Conservation (phyloP, 176 grass and related monocot species). For the Cocos nucifera region DNA sequence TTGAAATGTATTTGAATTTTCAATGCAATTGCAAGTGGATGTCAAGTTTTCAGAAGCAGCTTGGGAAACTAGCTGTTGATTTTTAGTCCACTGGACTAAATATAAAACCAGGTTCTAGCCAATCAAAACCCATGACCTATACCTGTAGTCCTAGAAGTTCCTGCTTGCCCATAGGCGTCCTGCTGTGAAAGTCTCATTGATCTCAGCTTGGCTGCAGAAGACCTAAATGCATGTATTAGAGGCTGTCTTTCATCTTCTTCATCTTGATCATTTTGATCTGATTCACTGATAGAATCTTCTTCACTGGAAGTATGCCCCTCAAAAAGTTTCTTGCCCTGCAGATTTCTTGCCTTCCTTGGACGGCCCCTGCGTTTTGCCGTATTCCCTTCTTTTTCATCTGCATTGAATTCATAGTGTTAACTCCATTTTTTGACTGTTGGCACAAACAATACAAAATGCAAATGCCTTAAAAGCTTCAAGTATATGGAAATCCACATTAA, state of each 20-base stretch:
- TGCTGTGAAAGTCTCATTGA: slow-evolving; percentile 50
- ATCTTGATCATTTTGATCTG: slow-evolving; percentile 44
- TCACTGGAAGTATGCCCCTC: slow-evolving; percentile 51
- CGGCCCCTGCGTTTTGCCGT: slow-evolving; percentile 68
- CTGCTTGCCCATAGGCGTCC: slow-evolving; percentile 30
- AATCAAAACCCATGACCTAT: not conserved
- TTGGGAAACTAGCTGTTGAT: no score
- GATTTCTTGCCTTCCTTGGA: slow-evolving; percentile 70
- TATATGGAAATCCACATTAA: not conserved
- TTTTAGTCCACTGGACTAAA: no score
- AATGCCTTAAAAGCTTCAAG: not conserved
- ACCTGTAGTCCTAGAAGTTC: slow-evolving; percentile 47
- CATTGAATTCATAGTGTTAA: slow-evolving; percentile 5
- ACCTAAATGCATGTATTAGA: slow-evolving; percentile 70
- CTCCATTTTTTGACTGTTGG: not conserved
- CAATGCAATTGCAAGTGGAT: slow-evolving; percentile 1
- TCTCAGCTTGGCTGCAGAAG: slow-evolving; percentile 70
- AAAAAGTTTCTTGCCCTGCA: slow-evolving; percentile 70
- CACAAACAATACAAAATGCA: not conserved
- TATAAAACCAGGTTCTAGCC: no score
- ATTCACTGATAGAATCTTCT: slow-evolving; percentile 60
- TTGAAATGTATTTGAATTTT: no score
- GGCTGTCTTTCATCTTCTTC: slow-evolving; percentile 59
- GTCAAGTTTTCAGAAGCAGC: not conserved
- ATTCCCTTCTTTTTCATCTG: slow-evolving; percentile 83